Base-by-base conservation (phyloP, 2,329 filamentous ascomycete genomes). In the Pyricularia pennisetigena region DNA sequence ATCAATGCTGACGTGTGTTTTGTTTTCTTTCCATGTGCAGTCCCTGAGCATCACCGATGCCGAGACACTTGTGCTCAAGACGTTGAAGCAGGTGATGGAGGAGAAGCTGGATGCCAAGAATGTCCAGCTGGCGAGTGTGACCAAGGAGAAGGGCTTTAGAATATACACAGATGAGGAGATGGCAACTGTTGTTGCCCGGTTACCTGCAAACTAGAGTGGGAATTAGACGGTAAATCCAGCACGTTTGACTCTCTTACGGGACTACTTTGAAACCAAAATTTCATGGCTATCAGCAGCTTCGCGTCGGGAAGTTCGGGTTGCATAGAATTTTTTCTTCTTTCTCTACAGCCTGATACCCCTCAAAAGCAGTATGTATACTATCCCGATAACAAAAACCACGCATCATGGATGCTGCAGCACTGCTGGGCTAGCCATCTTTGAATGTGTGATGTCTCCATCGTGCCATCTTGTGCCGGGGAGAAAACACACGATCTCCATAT, bases 31-130 rank as follows among this genome's bases (percentile, higher is more conserved):
- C 28, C 20, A 23, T 24, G 20, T 32, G n/a, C 71, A 90, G 87
- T 98, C 94, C 69, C 86, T 99, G 71, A 97, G 94, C 61, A 89
- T 99, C 71, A 83, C 86, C 69, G 95, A 99, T 77, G 95, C 95
- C 69, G 95, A 99, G 83, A 95, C 94, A 3, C 83, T 99, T 72
- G 94, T 97, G 67, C 84, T 99, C 76, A 98, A 98, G 88, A 99
- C 95, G 54, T 81, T 99, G 79, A 99, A 98, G 86, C 95, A 99
- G 82, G 95, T 99, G 74, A 99, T 99, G 95, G 95, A 99, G 82
- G 95, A 99, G 88, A 99, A 99, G 84, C 86, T 99, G 70, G 95
- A 99, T 78, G 87, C 93, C 72, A 99, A 99, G 88, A 99, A 99
- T 77, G 95, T 99, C 72, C 95, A 99, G 83, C 81, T 99, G 74